Evolutionary conservation across 345 rosid genomes (phyloP).

Genomic region (Balakata baccata): DNA sequence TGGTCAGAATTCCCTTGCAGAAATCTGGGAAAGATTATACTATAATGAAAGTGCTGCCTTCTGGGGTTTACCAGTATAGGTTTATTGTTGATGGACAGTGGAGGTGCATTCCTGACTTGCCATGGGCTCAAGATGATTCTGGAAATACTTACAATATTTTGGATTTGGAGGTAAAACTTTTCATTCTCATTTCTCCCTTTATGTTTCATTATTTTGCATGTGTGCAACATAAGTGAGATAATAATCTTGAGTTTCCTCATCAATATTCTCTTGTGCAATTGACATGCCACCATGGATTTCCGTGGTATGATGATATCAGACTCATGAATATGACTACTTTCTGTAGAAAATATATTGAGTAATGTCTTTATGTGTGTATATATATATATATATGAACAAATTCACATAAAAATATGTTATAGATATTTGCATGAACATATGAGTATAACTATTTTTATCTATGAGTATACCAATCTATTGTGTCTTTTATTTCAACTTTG

Average conservation of each 20-base stretch:
- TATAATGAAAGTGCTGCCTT: constrained; percentile 91
- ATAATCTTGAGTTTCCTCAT: background rate
- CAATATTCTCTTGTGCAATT: background rate
- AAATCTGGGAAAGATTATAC: constrained; percentile 92
- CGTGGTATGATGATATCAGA: background rate
- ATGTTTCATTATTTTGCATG: background rate
- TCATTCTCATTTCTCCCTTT: background rate
- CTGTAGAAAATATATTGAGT: background rate
- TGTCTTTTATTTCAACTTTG: background rate
- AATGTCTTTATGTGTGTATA: background rate
- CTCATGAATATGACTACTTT: background rate
- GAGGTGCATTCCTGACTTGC: constrained; percentile 81
- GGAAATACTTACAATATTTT: constrained; percentile 79
- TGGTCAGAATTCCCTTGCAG: constrained; percentile 76
- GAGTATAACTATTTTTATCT: background rate
- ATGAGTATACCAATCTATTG: too few species aligned
- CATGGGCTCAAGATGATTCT: constrained; percentile 69
- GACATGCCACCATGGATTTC: background rate
- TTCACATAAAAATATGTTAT: too few species aligned
- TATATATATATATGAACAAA: too few species aligned
- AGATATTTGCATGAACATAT: too few species aligned
- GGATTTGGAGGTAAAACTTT: constrained; percentile 70
- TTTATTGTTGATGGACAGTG: constrained; percentile 91
- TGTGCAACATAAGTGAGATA: background rate
- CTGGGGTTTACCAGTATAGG: constrained; percentile 90